Evolutionary conservation across 768 basidiomycete genomes (phyloP), one percentile per base, ranked within the genome.

Genomic region (Lactarius evosmus): DNA sequence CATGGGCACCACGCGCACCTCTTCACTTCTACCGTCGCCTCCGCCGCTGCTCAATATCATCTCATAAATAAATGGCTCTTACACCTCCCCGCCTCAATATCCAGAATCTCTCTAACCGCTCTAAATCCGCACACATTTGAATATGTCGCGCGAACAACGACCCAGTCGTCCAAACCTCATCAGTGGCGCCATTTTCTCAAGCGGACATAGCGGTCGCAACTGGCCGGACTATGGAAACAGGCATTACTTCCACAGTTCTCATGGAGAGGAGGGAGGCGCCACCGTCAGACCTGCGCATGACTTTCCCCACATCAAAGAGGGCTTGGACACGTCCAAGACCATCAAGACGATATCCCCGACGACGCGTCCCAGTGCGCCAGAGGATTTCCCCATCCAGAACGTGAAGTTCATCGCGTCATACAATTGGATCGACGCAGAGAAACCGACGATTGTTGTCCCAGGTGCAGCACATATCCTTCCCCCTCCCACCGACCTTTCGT

Each of bases 371-470:
- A 52, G 41, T 0, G 11, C 34, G 12, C 32, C 29, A 2, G 19
- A 58, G 6, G 27, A 56, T 3, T 12, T 64, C 19, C 57, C 58
- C 2, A 66, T 72, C 22, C 53, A 62, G 27, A 66, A 74, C 56
- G 62, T 72, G 17, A 25, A 68, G 32, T 71, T 71, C 33, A 51
- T 76, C 9, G 70, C 71, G 25, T 75, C 75, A 7, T 76, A 76
- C 65, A 72, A 65, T 54, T 76, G 75, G 75, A 44, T 57, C 30
- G 65, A 71, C 19, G 34, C 27, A 7, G 33, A 58, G 5, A 27
- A 67, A 16, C 72, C 75, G 1, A 73, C 71, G 2, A 74, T 76
- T 17, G 51, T 72, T 6, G 74, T 75, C 5, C 75, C 75, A 38
- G 75, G 75, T 75, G 17, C 34, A 54, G 9, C 17, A 16, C 30